phyloP scores from a whole-genome alignment of 106 monocot genomes.

The Posidonia australis region DNA sequence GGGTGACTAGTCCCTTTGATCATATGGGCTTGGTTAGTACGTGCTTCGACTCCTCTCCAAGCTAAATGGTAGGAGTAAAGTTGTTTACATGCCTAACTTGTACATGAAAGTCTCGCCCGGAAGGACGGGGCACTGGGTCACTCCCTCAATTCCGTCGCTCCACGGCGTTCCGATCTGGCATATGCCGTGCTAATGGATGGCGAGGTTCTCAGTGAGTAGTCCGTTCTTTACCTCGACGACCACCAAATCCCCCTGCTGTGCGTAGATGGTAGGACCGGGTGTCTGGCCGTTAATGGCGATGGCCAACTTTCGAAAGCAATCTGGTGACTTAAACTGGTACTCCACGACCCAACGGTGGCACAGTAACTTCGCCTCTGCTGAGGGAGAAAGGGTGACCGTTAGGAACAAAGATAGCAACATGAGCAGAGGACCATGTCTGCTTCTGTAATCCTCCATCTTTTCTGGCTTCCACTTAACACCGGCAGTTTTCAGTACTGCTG shows the following conservation, averaged over 20 bases:
- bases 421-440: too few species aligned
- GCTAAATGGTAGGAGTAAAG: too few species aligned
- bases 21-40: too few species aligned
- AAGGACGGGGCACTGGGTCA: slow-evolving; percentile 74
- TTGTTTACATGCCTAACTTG: too few species aligned
- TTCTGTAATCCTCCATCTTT: too few species aligned
- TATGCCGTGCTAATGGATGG: slow-evolving; percentile 86
- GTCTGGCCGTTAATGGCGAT: slow-evolving; percentile 54
- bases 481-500: too few species aligned
- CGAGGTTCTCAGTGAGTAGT: slow-evolving; percentile 55
- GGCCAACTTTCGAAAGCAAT: slow-evolving; percentile 61
- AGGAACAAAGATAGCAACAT: not conserved
- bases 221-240: slow-evolving; percentile 50
- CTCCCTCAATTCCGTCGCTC: slow-evolving; percentile 70
- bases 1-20: too few species aligned
- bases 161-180: slow-evolving; percentile 81
- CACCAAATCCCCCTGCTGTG: slow-evolving; percentile 66
- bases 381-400: not conserved
- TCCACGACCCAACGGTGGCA: slow-evolving; percentile 41
- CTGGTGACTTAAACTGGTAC: slow-evolving; percentile 59
- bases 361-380: slow-evolving; percentile 10
- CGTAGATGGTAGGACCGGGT: slow-evolving; percentile 72
- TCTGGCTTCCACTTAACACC: too few species aligned
- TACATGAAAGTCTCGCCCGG: slow-evolving; percentile 73
- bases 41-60: too few species aligned